Evolutionary conservation across 2,329 filamentous ascomycete genomes (phyloP).

Genomic region (Fusarium phyllophilum): DNA sequence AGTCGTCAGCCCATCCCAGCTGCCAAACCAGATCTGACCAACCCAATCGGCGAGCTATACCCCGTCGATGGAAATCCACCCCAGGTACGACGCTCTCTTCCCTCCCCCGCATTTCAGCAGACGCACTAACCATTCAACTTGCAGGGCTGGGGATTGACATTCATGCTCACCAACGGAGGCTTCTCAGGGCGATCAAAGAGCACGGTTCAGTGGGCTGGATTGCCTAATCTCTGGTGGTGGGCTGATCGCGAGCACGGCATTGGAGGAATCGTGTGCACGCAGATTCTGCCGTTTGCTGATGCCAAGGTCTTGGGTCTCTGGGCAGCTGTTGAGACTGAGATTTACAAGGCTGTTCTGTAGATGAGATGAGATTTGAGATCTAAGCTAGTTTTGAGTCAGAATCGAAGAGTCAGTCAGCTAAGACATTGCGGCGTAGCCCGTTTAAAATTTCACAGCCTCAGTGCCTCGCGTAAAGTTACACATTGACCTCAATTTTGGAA

Average conservation of each 20-base stretch:
- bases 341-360: slow-evolving; percentile 47
- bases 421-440: background rate
- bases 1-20: slow-evolving; percentile 56
- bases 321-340: slow-evolving; percentile 51
- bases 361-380: background rate
- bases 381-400: background rate
- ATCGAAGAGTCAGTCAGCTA: background rate
- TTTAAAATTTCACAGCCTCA: background rate
- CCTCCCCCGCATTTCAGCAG: background rate
- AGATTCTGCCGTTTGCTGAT: slow-evolving; percentile 63
- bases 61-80: slow-evolving; percentile 56
- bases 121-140: background rate
- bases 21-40: slow-evolving; percentile 60
- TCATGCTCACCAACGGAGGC: slow-evolving; percentile 62
- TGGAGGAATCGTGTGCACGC: slow-evolving; percentile 61
- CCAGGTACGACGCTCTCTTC: slow-evolving; percentile 48
- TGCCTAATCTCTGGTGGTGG: slow-evolving; percentile 73
- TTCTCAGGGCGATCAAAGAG: slow-evolving; percentile 61
- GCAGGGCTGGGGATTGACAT: slow-evolving; percentile 69
- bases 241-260: slow-evolving; percentile 68
- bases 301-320: slow-evolving; percentile 54
- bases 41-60: slow-evolving; percentile 62
- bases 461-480: background rate
- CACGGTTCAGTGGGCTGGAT: slow-evolving; percentile 67
- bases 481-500: background rate